Evolutionary conservation across 192 early-diverging fungal species (phyloP), one percentile per base, ranked within the genome.

Genomic region (Coemansia sp.): DNA sequence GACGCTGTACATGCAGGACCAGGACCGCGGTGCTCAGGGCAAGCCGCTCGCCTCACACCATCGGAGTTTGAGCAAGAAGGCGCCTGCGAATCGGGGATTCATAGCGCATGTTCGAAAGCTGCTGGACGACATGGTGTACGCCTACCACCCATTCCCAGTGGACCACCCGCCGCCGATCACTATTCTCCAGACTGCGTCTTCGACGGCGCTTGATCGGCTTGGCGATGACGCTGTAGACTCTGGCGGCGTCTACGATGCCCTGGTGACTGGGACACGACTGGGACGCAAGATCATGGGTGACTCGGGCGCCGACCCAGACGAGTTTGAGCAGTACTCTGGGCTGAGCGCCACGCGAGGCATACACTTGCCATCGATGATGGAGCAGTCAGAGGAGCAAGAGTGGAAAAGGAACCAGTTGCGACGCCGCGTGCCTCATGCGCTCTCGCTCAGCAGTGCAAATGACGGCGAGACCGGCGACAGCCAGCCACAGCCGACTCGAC

Each of bases 171-270:
- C 53, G 32, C 76, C 76, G 26, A 59, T 79, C 6, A 79, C 54
- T 40, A 68, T 72, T n/a, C 60, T 79, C 26, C 76, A 79, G 56
- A 79, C 76, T 0, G 76, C 76, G 8, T 79, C 76, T 24, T 79
- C 76, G 18, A 65, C 76, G 12, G 60, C 70, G 7, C 63, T 79
- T 2, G 76, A 79, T 26, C 76, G 63, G 7, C 64, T 79, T 35
- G 70, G 60, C n/a, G 70, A 79, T 37, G 76, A 69, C 14, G 29
- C 54, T 14, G 33, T 56, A 0, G 62, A 53, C 15, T 22, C 52
- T 8, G 58, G 37, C 15, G 46, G 44, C 24, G 36, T 68, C 8
- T 41, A 63, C 40, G 66, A 58, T 34, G 65, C 59, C 7, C 54
- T 79, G 32, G 40, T 43, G 17, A 50, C 60, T 2, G 68, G 75